A percentile compares a stretch with the other conserved stretches of the same genome.
Evolutionary conservation across 305 asterid genomes (phyloP).

Genomic region (Rubia peregrina): DNA sequence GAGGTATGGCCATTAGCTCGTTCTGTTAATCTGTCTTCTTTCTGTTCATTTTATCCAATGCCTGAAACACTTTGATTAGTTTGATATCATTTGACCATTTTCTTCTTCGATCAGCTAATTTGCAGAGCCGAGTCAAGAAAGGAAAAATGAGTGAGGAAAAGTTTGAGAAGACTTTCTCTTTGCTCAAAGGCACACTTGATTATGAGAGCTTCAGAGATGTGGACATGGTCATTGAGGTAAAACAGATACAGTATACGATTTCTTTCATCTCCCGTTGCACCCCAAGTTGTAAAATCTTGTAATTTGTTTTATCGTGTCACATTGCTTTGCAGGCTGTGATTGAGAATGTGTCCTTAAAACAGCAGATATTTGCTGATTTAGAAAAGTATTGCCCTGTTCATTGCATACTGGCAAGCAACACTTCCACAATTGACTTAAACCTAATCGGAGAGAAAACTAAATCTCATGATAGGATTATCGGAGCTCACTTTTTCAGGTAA

Average conservation of each 20-base stretch:
- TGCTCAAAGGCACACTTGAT: conserved; percentile 82
- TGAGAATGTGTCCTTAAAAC: conserved; percentile 87
- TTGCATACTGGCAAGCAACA: conserved; percentile 93
- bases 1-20: conserved; percentile 41
- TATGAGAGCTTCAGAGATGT: conserved; percentile 87
- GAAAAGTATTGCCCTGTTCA: conserved; percentile 87
- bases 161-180: conserved; percentile 62
- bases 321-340: conserved; percentile 66
- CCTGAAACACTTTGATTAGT: background rate
- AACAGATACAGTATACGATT: background rate
- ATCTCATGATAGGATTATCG: conserved; percentile 82
- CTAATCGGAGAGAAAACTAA: conserved; percentile 81
- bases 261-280: background rate
- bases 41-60: conserved; percentile 12
- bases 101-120: conserved; percentile 48
- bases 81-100: conserved; percentile 8
- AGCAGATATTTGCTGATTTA: conserved; percentile 85
- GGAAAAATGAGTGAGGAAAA: conserved; percentile 81
- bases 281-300: conserved; percentile 3
- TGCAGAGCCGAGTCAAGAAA: conserved; percentile 84
- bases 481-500: conserved; percentile 99
- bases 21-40: background rate
- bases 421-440: conserved; percentile 90
- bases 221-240: conserved; percentile 98
- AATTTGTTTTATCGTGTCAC: background rate